phyloP scores from a whole-genome alignment of 306 rosid species.

The Lathyrus tuberosus region DNA sequence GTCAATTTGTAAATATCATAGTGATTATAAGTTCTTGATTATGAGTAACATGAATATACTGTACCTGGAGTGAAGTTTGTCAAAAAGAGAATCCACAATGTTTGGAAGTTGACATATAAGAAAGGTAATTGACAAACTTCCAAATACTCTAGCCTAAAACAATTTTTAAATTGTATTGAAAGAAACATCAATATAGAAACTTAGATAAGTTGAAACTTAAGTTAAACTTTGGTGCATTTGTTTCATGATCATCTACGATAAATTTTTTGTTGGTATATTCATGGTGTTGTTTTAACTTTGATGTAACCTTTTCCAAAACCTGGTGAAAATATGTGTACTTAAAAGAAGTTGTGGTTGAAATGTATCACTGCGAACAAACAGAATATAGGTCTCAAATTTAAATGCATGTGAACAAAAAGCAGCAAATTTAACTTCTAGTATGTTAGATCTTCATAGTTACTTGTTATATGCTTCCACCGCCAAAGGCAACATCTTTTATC shows the following conservation, averaged over 20 bases:
- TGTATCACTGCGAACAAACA: constrained; percentile 20
- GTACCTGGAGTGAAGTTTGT: too few relatives aligned
- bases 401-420: constrained; percentile 36
- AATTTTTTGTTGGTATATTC: constrained; percentile 33
- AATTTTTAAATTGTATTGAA: constrained; percentile 16
- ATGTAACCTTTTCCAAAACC: constrained; percentile 33
- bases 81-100: too few relatives aligned
- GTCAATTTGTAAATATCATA: too few relatives aligned
- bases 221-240: constrained; percentile 19
- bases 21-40: too few relatives aligned
- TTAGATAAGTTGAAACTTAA: constrained; percentile 17
- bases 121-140: not conserved
- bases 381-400: constrained; percentile 27
- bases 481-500: constrained; percentile 24
- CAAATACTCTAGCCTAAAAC: constrained; percentile 16
- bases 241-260: constrained; percentile 34
- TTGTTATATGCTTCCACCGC: constrained; percentile 36
- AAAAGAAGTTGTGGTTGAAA: constrained; percentile 19
- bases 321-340: constrained; percentile 13
- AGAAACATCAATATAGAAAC: not conserved
- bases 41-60: too few relatives aligned
- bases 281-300: constrained; percentile 21
- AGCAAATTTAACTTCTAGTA: constrained; percentile 31
- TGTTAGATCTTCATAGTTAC: not conserved
- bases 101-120: not conserved